phyloP scores from a whole-genome alignment of 83 land plant species.

The Larix sibirica region DNA sequence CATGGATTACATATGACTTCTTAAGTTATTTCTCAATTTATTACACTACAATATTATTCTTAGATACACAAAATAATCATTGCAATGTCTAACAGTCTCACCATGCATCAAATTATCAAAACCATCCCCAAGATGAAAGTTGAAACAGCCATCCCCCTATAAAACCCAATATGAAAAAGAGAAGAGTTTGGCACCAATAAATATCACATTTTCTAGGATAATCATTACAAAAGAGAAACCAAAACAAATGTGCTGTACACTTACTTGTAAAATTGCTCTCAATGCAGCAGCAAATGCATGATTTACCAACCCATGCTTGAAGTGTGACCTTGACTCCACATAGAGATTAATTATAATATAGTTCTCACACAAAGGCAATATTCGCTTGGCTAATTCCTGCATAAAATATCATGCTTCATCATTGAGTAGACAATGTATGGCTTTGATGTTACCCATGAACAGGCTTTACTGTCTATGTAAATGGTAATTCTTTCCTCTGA shows the following conservation, averaged over 20 bases:
- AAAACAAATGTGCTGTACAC: conserved; percentile 7
- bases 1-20: too few relatives aligned
- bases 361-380: conserved; percentile 90
- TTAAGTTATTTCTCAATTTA: too few relatives aligned
- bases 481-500: conserved; percentile 8
- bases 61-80: too few relatives aligned
- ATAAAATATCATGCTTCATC: conserved; percentile 8
- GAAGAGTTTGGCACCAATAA: background rate
- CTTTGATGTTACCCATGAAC: background rate
- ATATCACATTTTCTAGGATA: background rate
- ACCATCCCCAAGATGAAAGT: background rate
- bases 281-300: conserved; percentile 98
- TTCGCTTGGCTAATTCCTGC: conserved; percentile 81
- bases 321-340: conserved; percentile 88
- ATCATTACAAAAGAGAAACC: background rate
- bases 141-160: background rate
- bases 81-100: too few relatives aligned
- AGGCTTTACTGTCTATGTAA: background rate
- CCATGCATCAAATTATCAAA: too few relatives aligned
- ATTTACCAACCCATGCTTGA: conserved; percentile 90
- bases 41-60: too few relatives aligned
- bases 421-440: background rate
- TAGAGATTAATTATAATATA: conserved; percentile 76
- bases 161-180: background rate
- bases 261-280: conserved; percentile 87